Percentiles rank a stretch among this genome's conserved stretches.
Conservation (phyloP, 805 yeast genomes). For the Wickerhamiella azyma region DNA sequence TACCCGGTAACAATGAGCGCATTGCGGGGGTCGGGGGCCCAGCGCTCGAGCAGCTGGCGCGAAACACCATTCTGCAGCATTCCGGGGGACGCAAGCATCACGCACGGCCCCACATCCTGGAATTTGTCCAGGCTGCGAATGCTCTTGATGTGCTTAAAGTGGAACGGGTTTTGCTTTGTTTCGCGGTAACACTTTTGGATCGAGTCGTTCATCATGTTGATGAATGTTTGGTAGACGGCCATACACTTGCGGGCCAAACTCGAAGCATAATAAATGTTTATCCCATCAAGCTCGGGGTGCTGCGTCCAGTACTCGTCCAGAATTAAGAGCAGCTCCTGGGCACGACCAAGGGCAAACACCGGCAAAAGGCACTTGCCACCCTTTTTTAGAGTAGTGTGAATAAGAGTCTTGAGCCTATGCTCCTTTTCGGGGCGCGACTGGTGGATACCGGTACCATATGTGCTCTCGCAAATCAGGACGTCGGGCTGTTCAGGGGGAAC, state of each 20-base stretch:
- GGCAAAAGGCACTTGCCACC: constrained; percentile 92
- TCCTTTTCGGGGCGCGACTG: constrained; percentile 84
- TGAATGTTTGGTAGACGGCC: constrained; percentile 93
- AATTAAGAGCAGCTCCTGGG: constrained; percentile 82
- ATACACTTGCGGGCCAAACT: constrained; percentile 88
- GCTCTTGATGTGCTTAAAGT: constrained; percentile 71
- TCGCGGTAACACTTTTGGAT: constrained; percentile 64
- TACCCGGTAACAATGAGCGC: constrained; percentile 86
- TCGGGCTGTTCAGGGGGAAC: constrained; percentile 75
- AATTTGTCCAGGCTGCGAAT: constrained; percentile 68
- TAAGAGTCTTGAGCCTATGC: constrained; percentile 58
- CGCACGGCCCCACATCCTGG: constrained; percentile 92
- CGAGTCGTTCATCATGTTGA: constrained; percentile 92
- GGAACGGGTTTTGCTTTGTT: constrained; percentile 77
- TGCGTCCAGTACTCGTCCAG: constrained; percentile 90
- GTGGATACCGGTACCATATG: constrained; percentile 96
- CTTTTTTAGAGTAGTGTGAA: constrained; percentile 67
- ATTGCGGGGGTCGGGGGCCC: constrained; percentile 96
- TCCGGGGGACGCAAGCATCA: constrained; percentile 94
- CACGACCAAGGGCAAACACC: constrained; percentile 91
- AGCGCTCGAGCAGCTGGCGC: constrained; percentile 75
- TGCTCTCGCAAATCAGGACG: constrained; percentile 81
- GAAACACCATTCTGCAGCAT: constrained; percentile 96
- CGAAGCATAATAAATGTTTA: constrained; percentile 83
- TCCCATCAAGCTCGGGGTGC: constrained; percentile 66